Base-by-base conservation (phyloP, 1,139 yeast species). In the Kodamaea anthophila region DNA sequence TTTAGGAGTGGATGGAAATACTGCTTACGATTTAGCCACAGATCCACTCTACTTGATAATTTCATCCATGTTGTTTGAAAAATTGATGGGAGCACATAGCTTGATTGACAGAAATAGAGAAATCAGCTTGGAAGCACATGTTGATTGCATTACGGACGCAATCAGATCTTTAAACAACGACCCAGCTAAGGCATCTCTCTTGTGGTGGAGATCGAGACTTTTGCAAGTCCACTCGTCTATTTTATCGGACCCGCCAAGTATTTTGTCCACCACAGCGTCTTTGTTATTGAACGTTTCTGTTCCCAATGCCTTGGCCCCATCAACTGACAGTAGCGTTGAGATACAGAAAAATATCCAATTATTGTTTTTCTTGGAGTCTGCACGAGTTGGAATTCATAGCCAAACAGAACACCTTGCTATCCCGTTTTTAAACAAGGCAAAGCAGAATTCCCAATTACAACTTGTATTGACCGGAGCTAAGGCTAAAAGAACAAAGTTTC, bases 401-500 rank as follows among this genome's bases (percentile, higher is more conserved):
- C 78, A 62, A 41, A 70, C 74, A 22, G 88, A 73, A 49, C 76
- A 70, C 50, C 64, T 67, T 31, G 68, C 74, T 1, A 53, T 68
- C 26, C 75, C 72, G 7, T 65, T 67, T 18, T 67, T 73, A 44
- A 58, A 54, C 9, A 68, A 62, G 53, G 93, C 72, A 16, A 70
- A 66, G 34, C 64, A 64, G 15, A 46, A 76, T 8, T 76, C 94
- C 0, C 72, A 75, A 1, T 65, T 93, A 28, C 60, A 69, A 24
- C 70, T 81, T 38, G 70, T 80, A 1, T 58, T 88, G 28, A 81
- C 96, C 1, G 98, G 98, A 40, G 85, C 91, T 29, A 76, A 78
- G 43, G 96, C 95, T 5, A 83, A 80, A 49, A 69, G 93, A 50
- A 88, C 98, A 3, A 85, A 84, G 51, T 84, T 63, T 49, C 99